These are phyloP conservation scores for Porcisia hertigi DNA, from an alignment of 208 protist genomes.

Conservation along the genomic window DNA sequence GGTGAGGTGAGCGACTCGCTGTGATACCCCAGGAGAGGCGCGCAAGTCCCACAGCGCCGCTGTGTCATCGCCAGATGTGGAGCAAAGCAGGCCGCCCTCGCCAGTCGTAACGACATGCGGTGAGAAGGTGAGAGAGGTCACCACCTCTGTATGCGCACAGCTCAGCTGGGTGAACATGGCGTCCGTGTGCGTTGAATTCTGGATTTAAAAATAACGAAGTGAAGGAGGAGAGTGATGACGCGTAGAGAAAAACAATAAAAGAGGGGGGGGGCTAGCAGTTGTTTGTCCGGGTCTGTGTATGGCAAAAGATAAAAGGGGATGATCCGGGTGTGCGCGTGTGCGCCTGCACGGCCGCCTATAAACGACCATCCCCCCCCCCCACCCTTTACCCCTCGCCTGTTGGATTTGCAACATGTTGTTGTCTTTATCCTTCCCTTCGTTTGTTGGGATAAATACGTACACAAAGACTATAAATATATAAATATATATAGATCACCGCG, in stretches of 20 bases:
- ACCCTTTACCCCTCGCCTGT: no score
- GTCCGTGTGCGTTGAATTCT: neutral
- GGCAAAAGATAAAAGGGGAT: no score
- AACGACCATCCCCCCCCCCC: no score
- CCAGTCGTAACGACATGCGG: conserved; percentile 27
- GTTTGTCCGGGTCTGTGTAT: no score
- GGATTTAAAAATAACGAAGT: neutral
- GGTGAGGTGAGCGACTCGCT: conserved; percentile 25
- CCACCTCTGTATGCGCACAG: conserved; percentile 68
- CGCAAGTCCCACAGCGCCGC: conserved; percentile 75
- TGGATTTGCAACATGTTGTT: no score
- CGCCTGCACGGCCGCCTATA: no score
- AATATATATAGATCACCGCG: no score
- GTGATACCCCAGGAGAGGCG: conserved; percentile 15
- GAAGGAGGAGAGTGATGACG: neutral
- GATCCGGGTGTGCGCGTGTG: no score
- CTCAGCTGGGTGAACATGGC: conserved; percentile 53
- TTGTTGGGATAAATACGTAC: no score
- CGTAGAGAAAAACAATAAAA: neutral
- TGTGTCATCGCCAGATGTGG: conserved; percentile 85
- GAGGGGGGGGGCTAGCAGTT: no score
- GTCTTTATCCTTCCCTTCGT: no score
- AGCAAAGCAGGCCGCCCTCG: conserved; percentile 54
- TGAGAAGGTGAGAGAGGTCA: conserved; percentile 79
- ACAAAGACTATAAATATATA: no score